A percentile compares a stretch with the other conserved stretches of the same genome.
phyloP scores from a whole-genome alignment of 164 flowering plant species.

The Nymphaea colorata region DNA sequence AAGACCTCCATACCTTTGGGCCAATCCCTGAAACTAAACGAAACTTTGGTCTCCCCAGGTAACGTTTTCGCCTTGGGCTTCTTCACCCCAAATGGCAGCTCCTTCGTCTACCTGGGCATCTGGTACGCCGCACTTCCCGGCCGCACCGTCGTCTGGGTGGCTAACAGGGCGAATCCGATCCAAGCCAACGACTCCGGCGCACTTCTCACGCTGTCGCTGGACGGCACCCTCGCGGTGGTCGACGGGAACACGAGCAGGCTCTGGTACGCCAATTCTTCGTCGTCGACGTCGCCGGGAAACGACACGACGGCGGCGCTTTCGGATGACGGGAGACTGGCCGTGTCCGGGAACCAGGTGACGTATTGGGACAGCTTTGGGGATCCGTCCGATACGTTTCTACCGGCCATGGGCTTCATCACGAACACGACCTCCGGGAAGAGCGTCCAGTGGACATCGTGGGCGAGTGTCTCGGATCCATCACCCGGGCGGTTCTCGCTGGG shows the following conservation, averaged over 20 bases:
- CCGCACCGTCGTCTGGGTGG: slow-evolving; percentile 28
- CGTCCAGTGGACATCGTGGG: slow-evolving; percentile 22
- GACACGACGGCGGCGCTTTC: too few species aligned
- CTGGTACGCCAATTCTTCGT: too few species aligned
- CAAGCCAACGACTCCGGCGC: slow-evolving; percentile 1
- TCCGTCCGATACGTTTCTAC: slow-evolving; percentile 21
- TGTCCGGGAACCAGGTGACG: neutral
- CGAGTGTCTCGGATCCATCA: slow-evolving; percentile 18
- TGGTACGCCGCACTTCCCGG: slow-evolving; percentile 15
- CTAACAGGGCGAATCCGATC: slow-evolving; percentile 24
- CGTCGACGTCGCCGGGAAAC: too few species aligned
- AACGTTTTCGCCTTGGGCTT: slow-evolving; percentile 20
- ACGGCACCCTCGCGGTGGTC: neutral
- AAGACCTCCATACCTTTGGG: too few species aligned
- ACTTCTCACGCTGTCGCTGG: neutral
- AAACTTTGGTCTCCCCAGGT: slow-evolving; percentile 11
- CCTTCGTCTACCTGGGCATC: slow-evolving; percentile 20
- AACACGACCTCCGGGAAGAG: slow-evolving; percentile 8
- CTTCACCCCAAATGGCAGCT: slow-evolving; percentile 13
- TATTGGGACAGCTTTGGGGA: slow-evolving; percentile 29
- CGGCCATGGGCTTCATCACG: slow-evolving; percentile 14
- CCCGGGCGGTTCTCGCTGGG: slow-evolving; percentile 13
- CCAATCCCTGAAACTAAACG: neutral
- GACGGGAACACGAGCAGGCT: neutral
- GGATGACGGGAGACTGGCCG: slow-evolving; percentile 16